phyloP scores from a whole-genome alignment of 2,329 filamentous ascomycete species.

The Fusarium sp. region DNA sequence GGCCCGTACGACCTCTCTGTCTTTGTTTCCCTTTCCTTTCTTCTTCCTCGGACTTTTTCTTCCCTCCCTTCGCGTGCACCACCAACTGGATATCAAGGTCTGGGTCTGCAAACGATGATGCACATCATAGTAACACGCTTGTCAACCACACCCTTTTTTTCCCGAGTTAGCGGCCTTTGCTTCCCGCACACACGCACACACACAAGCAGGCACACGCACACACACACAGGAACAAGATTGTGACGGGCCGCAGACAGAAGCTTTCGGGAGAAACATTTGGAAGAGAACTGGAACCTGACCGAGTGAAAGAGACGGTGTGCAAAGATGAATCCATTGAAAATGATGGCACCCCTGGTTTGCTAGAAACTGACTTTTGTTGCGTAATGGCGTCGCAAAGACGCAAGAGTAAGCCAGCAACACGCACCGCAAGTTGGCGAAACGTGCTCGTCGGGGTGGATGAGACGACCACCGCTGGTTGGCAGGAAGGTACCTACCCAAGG shows the following conservation, averaged over 20 bases:
- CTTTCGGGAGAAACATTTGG: constrained; percentile 32
- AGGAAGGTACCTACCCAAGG: not conserved
- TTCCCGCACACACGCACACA: constrained; percentile 32
- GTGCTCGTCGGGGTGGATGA: constrained; percentile 44
- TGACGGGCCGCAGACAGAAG: constrained; percentile 31
- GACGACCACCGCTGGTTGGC: constrained; percentile 11
- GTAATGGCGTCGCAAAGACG: constrained; percentile 37
- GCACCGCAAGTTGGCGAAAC: constrained; percentile 36
- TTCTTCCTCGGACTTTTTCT: constrained; percentile 32
- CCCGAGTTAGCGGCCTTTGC: constrained; percentile 25
- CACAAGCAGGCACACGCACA: too few species aligned
- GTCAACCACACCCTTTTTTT: constrained; percentile 3
- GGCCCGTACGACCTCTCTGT: not conserved
- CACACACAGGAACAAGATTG: constrained; percentile 19
- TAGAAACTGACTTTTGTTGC: constrained; percentile 28
- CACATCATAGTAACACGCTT: constrained; percentile 31
- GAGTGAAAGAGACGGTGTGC: not conserved
- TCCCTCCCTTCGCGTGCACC: constrained; percentile 15
- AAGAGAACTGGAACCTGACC: constrained; percentile 6
- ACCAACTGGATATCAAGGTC: constrained; percentile 24
- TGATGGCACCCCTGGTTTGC: not conserved
- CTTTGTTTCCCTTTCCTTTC: not conserved
- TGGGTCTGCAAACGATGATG: constrained; percentile 15
- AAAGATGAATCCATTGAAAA: not conserved
- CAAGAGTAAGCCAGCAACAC: constrained; percentile 34